Evolutionary conservation across 2,329 filamentous ascomycete genomes (phyloP).

Genomic region (Xylariomycetidae sp.): DNA sequence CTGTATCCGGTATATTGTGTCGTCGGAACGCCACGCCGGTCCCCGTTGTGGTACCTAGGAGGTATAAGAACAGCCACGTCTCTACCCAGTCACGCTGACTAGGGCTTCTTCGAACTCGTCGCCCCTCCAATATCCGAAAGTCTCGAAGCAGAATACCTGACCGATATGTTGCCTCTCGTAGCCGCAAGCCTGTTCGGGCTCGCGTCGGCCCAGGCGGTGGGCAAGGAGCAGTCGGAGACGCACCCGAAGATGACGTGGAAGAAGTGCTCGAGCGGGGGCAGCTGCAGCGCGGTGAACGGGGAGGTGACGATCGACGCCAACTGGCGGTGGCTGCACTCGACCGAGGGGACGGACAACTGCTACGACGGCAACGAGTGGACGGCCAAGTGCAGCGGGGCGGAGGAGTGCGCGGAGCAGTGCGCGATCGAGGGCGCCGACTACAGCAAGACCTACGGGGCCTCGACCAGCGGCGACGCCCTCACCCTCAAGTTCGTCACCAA

Average conservation of each 20-base stretch:
- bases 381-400: slow-evolving; percentile 29
- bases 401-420: slow-evolving; percentile 37
- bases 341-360: slow-evolving; percentile 38
- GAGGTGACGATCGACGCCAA: slow-evolving; percentile 46
- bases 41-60: too few species aligned
- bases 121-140: too few species aligned
- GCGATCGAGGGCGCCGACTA: slow-evolving; percentile 42
- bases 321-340: slow-evolving; percentile 47
- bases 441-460: slow-evolving; percentile 40
- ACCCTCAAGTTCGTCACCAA: slow-evolving; percentile 48
- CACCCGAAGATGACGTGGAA: slow-evolving; percentile 44
- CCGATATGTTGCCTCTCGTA: slow-evolving; percentile 24
- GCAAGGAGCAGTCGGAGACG: slow-evolving; percentile 33
- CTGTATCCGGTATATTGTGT: too few species aligned
- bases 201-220: slow-evolving; percentile 37
- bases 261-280: slow-evolving; percentile 37
- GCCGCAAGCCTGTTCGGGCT: slow-evolving; percentile 31
- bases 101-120: too few species aligned
- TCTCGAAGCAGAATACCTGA: too few species aligned
- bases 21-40: too few species aligned
- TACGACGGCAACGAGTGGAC: slow-evolving; percentile 41
- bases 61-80: too few species aligned
- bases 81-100: too few species aligned
- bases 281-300: slow-evolving; percentile 36
- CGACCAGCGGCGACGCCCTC: slow-evolving; percentile 39